These are phyloP conservation scores for Pestalotiopsis sp. DNA, from an alignment of 2,329 filamentous ascomycete genomes.

Conservation along the genomic window DNA sequence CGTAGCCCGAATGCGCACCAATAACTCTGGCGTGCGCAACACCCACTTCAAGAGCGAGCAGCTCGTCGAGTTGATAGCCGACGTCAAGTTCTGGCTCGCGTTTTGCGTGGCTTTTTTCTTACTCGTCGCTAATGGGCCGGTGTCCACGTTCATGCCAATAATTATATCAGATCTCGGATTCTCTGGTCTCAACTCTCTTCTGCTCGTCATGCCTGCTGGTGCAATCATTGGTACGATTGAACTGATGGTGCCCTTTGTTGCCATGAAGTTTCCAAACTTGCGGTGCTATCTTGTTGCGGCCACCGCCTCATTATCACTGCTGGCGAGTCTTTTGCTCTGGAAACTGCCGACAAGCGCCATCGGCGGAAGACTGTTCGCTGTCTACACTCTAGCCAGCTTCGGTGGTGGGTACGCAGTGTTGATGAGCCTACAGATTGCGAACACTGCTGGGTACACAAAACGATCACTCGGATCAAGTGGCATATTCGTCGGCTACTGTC, in stretches of 20 bases:
- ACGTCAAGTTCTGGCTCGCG: conserved; percentile 18
- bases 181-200: conserved; percentile 22
- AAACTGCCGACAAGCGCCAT: not conserved
- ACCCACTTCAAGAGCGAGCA: conserved; percentile 17
- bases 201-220: conserved; percentile 7
- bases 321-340: not conserved
- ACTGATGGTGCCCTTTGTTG: not conserved
- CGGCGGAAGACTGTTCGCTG: not conserved
- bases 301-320: not conserved
- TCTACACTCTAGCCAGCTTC: not conserved
- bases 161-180: conserved; percentile 28
- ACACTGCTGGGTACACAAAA: not conserved
- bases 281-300: not conserved
- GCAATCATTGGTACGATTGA: not conserved
- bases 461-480: not conserved
- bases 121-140: conserved; percentile 28
- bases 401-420: not conserved
- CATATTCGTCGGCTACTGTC: not conserved
- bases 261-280: not conserved
- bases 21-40: conserved; percentile 20
- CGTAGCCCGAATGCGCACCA: conserved; percentile 18
- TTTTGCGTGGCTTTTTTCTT: conserved; percentile 18
- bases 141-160: conserved; percentile 18
- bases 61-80: conserved; percentile 16
- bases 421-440: not conserved